Percentiles rank a stretch among this genome's conserved stretches.
Evolutionary conservation across 148 eudicot species (phyloP).

Genomic region (Nepenthes gracilis): DNA sequence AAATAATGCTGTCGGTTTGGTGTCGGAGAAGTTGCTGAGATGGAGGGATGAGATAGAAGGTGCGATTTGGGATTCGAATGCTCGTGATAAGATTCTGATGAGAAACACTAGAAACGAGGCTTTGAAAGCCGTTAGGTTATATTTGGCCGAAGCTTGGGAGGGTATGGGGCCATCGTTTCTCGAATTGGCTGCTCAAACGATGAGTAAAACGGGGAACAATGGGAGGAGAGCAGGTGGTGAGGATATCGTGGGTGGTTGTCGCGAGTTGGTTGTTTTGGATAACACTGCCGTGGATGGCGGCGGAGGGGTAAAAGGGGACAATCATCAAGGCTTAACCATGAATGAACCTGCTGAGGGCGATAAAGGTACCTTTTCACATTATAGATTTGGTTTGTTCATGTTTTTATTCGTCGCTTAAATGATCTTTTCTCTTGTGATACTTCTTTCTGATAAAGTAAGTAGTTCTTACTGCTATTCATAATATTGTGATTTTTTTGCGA

Average conservation of each 20-base stretch:
- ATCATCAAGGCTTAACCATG: neutral
- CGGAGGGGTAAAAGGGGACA: neutral
- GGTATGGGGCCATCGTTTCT: conserved; percentile 55
- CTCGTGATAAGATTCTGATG: conserved; percentile 19
- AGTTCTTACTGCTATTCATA: neutral
- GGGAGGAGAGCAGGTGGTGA: conserved; percentile 8
- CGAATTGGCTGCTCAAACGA: conserved; percentile 25
- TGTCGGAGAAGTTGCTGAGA: conserved; percentile 26
- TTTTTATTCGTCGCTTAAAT: neutral
- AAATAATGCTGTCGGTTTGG: conserved; percentile 17
- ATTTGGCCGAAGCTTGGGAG: conserved; percentile 41
- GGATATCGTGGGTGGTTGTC: neutral
- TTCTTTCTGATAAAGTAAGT: neutral
- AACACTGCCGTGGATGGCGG: neutral
- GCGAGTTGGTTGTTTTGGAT: conserved; percentile 2
- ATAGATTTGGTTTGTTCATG: neutral
- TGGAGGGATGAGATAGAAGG: conserved; percentile 49
- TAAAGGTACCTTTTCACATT: conserved; percentile 2
- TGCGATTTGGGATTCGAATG: conserved; percentile 32
- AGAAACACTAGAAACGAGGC: conserved; percentile 35
- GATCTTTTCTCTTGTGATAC: neutral
- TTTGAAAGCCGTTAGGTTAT: conserved; percentile 27
- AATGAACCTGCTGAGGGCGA: conserved; percentile 6
- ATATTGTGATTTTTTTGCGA: conserved; percentile 1
- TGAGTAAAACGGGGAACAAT: conserved; percentile 9